These are phyloP conservation scores for Phytophthora litchii DNA, from an alignment of 352 stramenopile genomes.

Conservation along the genomic window DNA sequence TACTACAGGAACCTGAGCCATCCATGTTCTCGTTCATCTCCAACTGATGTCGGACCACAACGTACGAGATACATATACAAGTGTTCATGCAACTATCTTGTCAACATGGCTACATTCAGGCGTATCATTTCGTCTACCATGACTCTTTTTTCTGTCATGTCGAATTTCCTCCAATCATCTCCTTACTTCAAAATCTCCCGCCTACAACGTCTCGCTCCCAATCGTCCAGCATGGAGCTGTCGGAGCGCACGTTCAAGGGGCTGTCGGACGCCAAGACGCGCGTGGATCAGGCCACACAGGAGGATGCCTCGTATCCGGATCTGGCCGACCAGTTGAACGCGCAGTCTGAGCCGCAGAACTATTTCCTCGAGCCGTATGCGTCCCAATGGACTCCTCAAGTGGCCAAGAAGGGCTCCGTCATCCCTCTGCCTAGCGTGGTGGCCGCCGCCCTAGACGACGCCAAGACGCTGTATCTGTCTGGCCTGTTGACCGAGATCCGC, in stretches of 20 bases:
- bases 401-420: constrained; percentile 73
- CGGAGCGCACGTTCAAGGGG: constrained; percentile 64
- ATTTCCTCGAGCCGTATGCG: constrained; percentile 89
- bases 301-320: constrained; percentile 81
- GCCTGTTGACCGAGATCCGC: constrained; percentile 90
- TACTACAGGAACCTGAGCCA: constrained; percentile 32
- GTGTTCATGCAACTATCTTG: too few relatives aligned
- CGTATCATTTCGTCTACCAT: constrained; percentile 1
- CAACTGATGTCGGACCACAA: too few relatives aligned
- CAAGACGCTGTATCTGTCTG: constrained; percentile 86
- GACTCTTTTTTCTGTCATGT: constrained; percentile 1
- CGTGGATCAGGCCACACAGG: constrained; percentile 72
- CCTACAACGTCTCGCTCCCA: constrained; percentile 12
- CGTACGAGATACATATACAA: too few relatives aligned
- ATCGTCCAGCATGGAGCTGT: constrained; percentile 32
- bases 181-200: neutral
- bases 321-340: constrained; percentile 81
- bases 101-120: constrained; percentile 1
- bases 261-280: constrained; percentile 73
- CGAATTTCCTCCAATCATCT: too few relatives aligned
- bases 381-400: constrained; percentile 82
- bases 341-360: constrained; percentile 89
- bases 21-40: constrained; percentile 76
- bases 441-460: constrained; percentile 74
- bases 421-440: constrained; percentile 73